These are phyloP conservation scores for Didymella pomorum DNA, from an alignment of 2,329 filamentous ascomycete genomes.

Conservation along the genomic window DNA sequence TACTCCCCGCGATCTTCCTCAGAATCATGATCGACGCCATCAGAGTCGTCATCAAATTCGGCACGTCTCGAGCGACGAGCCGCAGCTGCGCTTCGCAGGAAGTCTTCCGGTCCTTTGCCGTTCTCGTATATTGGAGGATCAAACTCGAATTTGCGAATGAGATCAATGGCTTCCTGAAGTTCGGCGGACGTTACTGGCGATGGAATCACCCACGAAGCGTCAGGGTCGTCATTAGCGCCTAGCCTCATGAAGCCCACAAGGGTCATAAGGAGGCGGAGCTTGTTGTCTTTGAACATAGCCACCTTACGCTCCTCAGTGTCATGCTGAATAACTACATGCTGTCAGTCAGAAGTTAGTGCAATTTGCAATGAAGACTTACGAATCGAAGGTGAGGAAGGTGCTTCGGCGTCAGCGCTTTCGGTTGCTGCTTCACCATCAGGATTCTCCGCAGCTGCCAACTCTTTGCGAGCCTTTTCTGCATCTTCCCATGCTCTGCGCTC, in stretches of 20 bases:
- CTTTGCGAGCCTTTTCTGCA: slow-evolving; percentile 68
- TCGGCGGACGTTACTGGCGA: slow-evolving; percentile 68
- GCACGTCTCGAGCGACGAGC: slow-evolving; percentile 55
- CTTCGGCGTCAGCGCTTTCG: slow-evolving; percentile 48
- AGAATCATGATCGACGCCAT: slow-evolving; percentile 64
- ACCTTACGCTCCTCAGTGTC: slow-evolving; percentile 71
- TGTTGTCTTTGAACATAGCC: slow-evolving; percentile 88
- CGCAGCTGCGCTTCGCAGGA: slow-evolving; percentile 71
- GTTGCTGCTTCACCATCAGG: slow-evolving; percentile 34
- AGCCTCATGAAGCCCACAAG: slow-evolving; percentile 74
- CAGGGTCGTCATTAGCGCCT: slow-evolving; percentile 73
- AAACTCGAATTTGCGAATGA: slow-evolving; percentile 80
- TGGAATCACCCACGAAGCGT: slow-evolving; percentile 82
- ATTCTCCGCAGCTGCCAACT: slow-evolving; percentile 46
- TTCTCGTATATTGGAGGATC: slow-evolving; percentile 80
- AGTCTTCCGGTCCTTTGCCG: slow-evolving; percentile 75
- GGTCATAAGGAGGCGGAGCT: slow-evolving; percentile 83
- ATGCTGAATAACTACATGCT: slow-evolving; percentile 54
- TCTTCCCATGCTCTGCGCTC: slow-evolving; percentile 81
- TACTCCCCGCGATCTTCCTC: slow-evolving; percentile 69
- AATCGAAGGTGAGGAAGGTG: slow-evolving; percentile 56
- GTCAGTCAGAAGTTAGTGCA: slow-evolving; percentile 33
- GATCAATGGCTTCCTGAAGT: slow-evolving; percentile 72
- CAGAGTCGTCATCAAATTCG: slow-evolving; percentile 74
- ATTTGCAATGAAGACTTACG: slow-evolving; percentile 28